phyloP scores from a whole-genome alignment of 805 yeast species.

The Saccharomyces mikatae region DNA sequence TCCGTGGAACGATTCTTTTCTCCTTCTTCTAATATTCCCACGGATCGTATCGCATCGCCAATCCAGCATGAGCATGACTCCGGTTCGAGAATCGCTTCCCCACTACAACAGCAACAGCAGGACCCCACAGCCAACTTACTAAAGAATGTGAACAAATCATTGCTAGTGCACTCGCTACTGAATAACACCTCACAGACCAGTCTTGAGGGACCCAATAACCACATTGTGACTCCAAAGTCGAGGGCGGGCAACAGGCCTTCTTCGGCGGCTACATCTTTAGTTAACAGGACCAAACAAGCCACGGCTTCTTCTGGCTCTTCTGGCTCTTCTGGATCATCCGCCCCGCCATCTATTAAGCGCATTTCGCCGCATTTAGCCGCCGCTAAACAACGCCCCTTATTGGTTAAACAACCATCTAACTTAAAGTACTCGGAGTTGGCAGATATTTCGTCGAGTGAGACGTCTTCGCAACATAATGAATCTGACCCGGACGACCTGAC shows the following conservation, averaged over 20 bases:
- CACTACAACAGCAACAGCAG: neutral
- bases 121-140: conserved; percentile 23
- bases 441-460: neutral
- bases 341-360: conserved; percentile 12
- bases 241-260: neutral
- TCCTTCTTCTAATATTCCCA: conserved; percentile 18
- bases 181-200: conserved; percentile 16
- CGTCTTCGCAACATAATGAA: neutral
- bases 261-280: conserved; percentile 1
- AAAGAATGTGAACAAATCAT: conserved; percentile 24
- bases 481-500: neutral
- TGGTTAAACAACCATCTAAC: neutral
- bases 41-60: neutral
- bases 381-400: neutral
- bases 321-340: neutral
- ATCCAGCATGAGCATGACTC: conserved; percentile 6
- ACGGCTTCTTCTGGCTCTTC: neutral
- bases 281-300: conserved; percentile 3
- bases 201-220: conserved; percentile 11
- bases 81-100: conserved; percentile 1
- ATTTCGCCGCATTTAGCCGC: conserved; percentile 5
- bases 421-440: conserved; percentile 1
- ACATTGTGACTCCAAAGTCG: neutral
- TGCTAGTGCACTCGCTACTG: conserved; percentile 20
- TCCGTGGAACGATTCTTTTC: conserved; percentile 51